Conservation (phyloP, 2,329 filamentous ascomycete genomes). For the Pseudogymnoascus sp. region DNA sequence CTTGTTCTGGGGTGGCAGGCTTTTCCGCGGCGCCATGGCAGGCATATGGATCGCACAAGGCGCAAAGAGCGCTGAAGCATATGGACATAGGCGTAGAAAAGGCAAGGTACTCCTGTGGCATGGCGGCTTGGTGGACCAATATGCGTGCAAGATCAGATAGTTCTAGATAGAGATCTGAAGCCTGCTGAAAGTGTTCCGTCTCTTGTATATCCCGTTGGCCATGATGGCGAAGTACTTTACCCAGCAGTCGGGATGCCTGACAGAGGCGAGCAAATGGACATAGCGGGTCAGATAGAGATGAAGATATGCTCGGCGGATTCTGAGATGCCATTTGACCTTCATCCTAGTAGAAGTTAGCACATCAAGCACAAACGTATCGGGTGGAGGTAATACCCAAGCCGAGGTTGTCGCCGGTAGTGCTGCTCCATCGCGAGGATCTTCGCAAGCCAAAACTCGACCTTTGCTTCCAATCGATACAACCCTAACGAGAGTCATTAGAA, state of each 20-base stretch:
- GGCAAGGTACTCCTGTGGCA: conserved; percentile 21
- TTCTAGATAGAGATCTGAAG: conserved; percentile 24
- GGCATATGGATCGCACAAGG: conserved; percentile 34
- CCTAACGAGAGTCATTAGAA: conserved; percentile 18
- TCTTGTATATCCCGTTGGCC: conserved; percentile 20
- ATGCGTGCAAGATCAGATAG: conserved; percentile 21
- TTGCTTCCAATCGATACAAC: conserved; percentile 27
- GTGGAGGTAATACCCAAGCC: conserved; percentile 31
- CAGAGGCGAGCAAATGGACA: conserved; percentile 46
- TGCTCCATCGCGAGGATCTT: conserved; percentile 24
- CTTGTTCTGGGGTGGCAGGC: conserved; percentile 19
- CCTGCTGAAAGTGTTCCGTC: conserved; percentile 18
- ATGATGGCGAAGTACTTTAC: conserved; percentile 30
- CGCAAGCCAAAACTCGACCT: conserved; percentile 23
- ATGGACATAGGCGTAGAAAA: conserved; percentile 24
- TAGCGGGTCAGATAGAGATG: conserved; percentile 38
- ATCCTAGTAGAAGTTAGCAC: conserved; percentile 25
- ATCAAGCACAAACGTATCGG: not conserved
- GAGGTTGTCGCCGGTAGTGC: conserved; percentile 28
- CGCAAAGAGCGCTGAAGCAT: conserved; percentile 26
- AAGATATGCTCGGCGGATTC: conserved; percentile 25
- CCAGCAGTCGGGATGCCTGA: conserved; percentile 32
- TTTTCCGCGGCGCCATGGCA: conserved; percentile 25
- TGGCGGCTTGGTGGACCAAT: conserved; percentile 23
- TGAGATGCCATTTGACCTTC: conserved; percentile 29